A percentile compares a stretch with the other conserved stretches of the same genome.
Evolutionary conservation across 2,329 filamentous ascomycete genomes (phyloP).

Genomic region (Magnaporthiopsis poae): DNA sequence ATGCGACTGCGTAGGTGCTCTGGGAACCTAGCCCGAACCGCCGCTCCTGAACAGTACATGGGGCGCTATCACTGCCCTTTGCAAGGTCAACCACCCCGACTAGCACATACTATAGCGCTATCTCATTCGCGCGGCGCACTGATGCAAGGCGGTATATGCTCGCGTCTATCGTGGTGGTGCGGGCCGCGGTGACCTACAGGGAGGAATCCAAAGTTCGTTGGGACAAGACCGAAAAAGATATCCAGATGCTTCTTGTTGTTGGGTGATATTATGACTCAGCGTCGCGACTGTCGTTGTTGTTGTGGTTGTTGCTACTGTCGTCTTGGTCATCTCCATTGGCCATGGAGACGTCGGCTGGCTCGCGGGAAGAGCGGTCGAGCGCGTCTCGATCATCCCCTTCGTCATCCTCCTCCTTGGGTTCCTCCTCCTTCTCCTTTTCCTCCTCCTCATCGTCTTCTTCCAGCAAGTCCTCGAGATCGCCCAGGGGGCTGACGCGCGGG

Average conservation of each 20-base stretch:
- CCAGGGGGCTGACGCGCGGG: constrained; percentile 72
- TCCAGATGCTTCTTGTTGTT: neutral
- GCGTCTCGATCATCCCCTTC: constrained; percentile 22
- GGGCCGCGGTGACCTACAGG: neutral
- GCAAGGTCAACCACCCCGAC: too few relatives aligned
- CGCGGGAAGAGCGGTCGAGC: neutral
- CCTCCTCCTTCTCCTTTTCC: constrained; percentile 12
- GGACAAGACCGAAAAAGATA: neutral
- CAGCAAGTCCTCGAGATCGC: constrained; percentile 64
- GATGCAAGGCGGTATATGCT: neutral
- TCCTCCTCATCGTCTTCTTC: constrained; percentile 46
- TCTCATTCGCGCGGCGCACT: too few relatives aligned
- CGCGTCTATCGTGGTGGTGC: too few relatives aligned
- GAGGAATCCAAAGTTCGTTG: neutral
- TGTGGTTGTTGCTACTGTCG: neutral
- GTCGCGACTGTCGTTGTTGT: neutral
- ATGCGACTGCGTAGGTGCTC: too few relatives aligned
- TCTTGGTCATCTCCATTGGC: neutral
- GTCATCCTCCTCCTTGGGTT: constrained; percentile 19
- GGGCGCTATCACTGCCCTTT: too few relatives aligned
- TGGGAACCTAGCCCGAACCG: too few relatives aligned
- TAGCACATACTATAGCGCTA: too few relatives aligned
- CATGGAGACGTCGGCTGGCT: neutral
- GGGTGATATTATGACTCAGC: neutral
- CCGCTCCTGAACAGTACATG: too few relatives aligned